Conservation (phyloP, 2,329 filamentous ascomycete genomes). For the Xylaria polymorpha region DNA sequence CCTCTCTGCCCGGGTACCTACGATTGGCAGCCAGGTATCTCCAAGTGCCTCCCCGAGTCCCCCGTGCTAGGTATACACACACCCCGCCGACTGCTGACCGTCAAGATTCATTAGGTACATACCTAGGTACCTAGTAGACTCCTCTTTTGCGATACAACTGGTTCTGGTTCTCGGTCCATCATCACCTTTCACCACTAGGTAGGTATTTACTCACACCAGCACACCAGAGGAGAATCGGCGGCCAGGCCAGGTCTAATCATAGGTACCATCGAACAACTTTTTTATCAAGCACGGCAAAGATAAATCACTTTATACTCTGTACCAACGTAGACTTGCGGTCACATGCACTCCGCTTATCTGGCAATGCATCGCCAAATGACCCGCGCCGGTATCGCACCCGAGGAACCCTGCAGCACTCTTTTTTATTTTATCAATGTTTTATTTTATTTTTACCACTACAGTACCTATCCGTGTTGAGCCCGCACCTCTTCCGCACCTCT, state of each 20-base stretch:
- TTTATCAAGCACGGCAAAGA: not conserved
- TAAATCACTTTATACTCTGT: not conserved
- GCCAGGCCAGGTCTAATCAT: not conserved
- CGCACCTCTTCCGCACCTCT: constrained; percentile 14
- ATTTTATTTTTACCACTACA: not conserved
- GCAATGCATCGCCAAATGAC: not conserved
- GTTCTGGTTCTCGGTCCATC: not conserved
- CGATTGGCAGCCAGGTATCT: not conserved
- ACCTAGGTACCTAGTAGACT: not conserved
- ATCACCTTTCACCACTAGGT: not conserved
- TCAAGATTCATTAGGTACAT: not conserved
- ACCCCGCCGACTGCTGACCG: not conserved
- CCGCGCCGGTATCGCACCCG: constrained; percentile 32
- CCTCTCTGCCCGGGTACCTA: not conserved
- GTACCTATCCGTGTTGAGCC: constrained; percentile 5
- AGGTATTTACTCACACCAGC: not conserved
- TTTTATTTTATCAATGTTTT: no score
- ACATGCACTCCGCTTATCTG: not conserved
- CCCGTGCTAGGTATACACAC: no score
- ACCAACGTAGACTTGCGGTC: not conserved
- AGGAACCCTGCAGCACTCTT: not conserved
- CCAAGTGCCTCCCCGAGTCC: no score
- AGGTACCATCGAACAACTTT: not conserved
- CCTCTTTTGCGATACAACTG: no score
- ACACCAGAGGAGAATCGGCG: not conserved